Conservation (phyloP, 495 filamentous ascomycete genomes). For the Penicillium coprophilum region DNA sequence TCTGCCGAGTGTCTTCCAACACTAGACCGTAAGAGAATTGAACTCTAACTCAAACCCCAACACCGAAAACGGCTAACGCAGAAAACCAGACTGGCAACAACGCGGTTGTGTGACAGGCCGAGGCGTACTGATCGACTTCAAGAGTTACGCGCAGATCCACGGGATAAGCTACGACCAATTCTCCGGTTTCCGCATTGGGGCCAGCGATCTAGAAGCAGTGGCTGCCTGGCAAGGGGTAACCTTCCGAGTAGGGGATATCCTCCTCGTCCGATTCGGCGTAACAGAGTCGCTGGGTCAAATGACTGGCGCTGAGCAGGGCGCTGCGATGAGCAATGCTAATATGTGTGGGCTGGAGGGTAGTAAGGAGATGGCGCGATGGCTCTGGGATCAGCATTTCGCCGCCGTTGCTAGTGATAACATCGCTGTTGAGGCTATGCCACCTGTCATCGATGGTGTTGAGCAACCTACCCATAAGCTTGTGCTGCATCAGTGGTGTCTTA, state of each 20-base stretch:
- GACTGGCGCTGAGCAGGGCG: constrained; percentile 32
- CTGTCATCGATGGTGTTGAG: constrained; percentile 19
- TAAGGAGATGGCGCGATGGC: constrained; percentile 30
- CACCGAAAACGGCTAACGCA: constrained; percentile 5
- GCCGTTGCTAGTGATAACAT: constrained; percentile 35
- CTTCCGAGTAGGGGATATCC: constrained; percentile 42
- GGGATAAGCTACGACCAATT: constrained; percentile 38
- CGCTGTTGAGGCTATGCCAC: constrained; percentile 30
- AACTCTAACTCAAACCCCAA: not conserved
- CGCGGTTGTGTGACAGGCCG: constrained; percentile 44
- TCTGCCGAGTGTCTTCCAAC: constrained; percentile 15
- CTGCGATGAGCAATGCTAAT: constrained; percentile 9
- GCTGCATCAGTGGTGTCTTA: constrained; percentile 44
- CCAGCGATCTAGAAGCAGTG: constrained; percentile 32
- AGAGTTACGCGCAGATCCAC: constrained; percentile 35
- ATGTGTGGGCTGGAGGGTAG: constrained; percentile 28
- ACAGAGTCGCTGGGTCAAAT: constrained; percentile 36
- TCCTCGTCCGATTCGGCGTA: constrained; percentile 47
- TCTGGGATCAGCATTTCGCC: constrained; percentile 35
- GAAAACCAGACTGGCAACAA: constrained; percentile 31
- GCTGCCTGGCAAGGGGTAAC: constrained; percentile 32
- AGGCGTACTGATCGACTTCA: constrained; percentile 49
- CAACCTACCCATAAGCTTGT: constrained; percentile 21
- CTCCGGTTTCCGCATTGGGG: constrained; percentile 31
- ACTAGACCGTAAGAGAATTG: constrained; percentile 22